Evolutionary conservation across 495 filamentous ascomycete species (phyloP).

Genomic region (Aspergillus olivimuriae): DNA sequence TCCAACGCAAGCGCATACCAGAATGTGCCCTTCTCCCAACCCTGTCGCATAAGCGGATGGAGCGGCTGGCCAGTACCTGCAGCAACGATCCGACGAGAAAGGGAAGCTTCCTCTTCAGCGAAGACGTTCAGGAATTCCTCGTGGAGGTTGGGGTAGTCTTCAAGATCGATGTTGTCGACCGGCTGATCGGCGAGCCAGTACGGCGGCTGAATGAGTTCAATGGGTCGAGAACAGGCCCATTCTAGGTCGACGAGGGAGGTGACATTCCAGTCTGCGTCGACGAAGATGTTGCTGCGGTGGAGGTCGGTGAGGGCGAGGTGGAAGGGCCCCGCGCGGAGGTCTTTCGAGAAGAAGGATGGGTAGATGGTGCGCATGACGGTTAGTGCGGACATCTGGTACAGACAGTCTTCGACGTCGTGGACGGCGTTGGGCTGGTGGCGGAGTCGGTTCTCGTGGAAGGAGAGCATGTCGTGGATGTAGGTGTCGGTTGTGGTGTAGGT

Average conservation of each 20-base stretch:
- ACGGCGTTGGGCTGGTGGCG: slow-evolving; percentile 29
- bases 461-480: slow-evolving; percentile 26
- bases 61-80: neutral
- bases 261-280: slow-evolving; percentile 23
- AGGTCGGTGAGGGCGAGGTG: slow-evolving; percentile 23
- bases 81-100: neutral
- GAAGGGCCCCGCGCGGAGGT: slow-evolving; percentile 19
- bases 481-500: slow-evolving; percentile 27
- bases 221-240: slow-evolving; percentile 31
- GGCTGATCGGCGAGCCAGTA: slow-evolving; percentile 26
- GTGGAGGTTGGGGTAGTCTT: slow-evolving; percentile 12
- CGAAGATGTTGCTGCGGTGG: slow-evolving; percentile 27
- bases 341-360: slow-evolving; percentile 18
- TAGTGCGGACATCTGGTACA: slow-evolving; percentile 20
- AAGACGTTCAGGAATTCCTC: slow-evolving; percentile 15
- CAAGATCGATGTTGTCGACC: slow-evolving; percentile 16
- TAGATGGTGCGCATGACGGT: slow-evolving; percentile 23
- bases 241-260: slow-evolving; percentile 29
- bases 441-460: slow-evolving; percentile 25
- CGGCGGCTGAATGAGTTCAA: slow-evolving; percentile 27
- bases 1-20: slow-evolving; percentile 21
- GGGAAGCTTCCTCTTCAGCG: slow-evolving; percentile 10
- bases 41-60: slow-evolving; percentile 10
- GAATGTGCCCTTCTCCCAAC: slow-evolving; percentile 17
- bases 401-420: slow-evolving; percentile 19